Evolutionary conservation across 140 eudicot species (phyloP).

Genomic region (Cichorium intybus): DNA sequence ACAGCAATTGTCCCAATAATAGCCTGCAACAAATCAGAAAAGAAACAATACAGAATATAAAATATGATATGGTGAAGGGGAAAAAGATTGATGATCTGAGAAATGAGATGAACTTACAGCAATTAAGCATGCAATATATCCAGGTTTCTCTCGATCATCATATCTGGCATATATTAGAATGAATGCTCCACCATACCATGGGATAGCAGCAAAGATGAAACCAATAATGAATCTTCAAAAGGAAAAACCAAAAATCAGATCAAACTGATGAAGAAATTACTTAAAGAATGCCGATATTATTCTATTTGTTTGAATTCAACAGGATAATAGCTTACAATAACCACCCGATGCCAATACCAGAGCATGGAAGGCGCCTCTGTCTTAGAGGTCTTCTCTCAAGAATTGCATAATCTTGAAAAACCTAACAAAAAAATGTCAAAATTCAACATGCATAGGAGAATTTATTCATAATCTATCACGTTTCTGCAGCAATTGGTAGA

Average conservation of each 20-base stretch:
- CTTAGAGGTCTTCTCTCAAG: conserved; percentile 87
- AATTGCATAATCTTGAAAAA: conserved; percentile 63
- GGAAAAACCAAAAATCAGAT: conserved; percentile 10
- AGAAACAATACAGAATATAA: background rate
- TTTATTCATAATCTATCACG: too few relatives aligned
- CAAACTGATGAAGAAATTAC: too few relatives aligned
- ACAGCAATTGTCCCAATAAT: too few relatives aligned
- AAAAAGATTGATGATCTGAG: background rate
- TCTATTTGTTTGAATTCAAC: background rate
- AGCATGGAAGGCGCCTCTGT: conserved; percentile 83
- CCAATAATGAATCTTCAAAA: conserved; percentile 79
- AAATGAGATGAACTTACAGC: too few relatives aligned
- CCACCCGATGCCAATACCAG: conserved; percentile 87
- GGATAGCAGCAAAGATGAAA: conserved; percentile 75
- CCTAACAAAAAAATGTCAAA: background rate
- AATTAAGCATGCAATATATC: conserved; percentile 76
- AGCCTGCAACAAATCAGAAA: background rate
- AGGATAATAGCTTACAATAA: conserved; percentile 33
- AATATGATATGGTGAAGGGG: too few relatives aligned
- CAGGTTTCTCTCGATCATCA: conserved; percentile 89
- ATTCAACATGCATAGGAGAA: background rate
- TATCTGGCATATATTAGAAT: conserved; percentile 60
- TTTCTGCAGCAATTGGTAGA: conserved; percentile 7
- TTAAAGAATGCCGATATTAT: background rate
- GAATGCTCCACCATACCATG: conserved; percentile 82